phyloP scores from a whole-genome alignment of 176 grass and related monocot species.

The Pharus latifolius region DNA sequence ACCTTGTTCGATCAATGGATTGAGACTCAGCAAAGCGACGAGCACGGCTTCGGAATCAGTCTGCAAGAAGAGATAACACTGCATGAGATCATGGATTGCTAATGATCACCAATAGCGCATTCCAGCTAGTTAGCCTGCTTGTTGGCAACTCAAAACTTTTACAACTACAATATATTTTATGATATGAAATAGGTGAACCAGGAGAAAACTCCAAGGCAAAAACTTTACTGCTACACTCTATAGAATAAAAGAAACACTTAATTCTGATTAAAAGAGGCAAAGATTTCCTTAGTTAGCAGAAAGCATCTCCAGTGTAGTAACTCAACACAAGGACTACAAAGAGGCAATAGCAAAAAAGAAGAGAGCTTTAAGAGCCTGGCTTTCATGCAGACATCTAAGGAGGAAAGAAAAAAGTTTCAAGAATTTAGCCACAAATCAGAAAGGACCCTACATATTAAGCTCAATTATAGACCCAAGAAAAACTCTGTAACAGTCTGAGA shows the following conservation, averaged over 20 bases:
- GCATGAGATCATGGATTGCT: background rate
- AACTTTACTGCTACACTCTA: background rate
- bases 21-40: background rate
- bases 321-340: background rate
- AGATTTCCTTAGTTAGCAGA: background rate
- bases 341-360: background rate
- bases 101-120: too few relatives aligned
- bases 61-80: conserved; percentile 25
- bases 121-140: background rate
- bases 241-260: background rate
- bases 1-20: conserved; percentile 23
- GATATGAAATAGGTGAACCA: conserved; percentile 14
- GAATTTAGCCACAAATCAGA: conserved; percentile 12
- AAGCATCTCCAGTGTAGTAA: background rate
- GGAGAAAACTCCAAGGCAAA: conserved; percentile 13
- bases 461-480: background rate
- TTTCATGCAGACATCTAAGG: conserved; percentile 1
- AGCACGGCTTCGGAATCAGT: conserved; percentile 3
- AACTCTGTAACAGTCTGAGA: background rate
- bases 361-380: conserved; percentile 18
- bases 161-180: background rate
- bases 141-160: background rate
- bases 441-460: background rate
- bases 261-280: background rate
- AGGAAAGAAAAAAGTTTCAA: background rate